Base-by-base conservation (phyloP, 139 green algal species). In the Nannochloris sp. region DNA sequence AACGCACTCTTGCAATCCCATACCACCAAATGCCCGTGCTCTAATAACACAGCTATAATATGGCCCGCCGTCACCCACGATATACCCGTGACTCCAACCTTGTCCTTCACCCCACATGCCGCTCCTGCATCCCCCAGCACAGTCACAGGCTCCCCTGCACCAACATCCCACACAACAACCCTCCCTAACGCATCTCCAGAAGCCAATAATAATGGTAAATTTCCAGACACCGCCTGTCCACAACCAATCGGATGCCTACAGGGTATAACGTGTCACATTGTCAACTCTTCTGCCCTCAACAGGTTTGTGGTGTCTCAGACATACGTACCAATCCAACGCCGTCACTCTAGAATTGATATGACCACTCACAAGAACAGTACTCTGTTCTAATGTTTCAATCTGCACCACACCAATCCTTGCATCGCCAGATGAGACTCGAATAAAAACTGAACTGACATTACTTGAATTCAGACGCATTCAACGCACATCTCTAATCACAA, bases 81-180 rank as follows among this genome's bases (percentile, higher is more conserved):
- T 49, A 94, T 56, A 3, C 62, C 69, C n/a, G 56, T 25, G 16
- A 77, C 55, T 30, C 23, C 20, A 33, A 37, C 28, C 6, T 56
- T 33, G 14, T 53, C 49, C 10, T 49, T 56, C 16, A 67, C 28
- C 20, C 67, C 62, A 30, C 11, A 29, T 3, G 33, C 48, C 3
- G 50, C 49, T 4, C 56, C 56, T 5, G 77, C 63, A 61, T 89
- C 79, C 13, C 85, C 79, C 61, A 91, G 62, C 0, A 61, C 59
- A 12, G 62, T 65, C 0, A 83, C 40, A 10, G 76, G 59, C 4
- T 66, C 59, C 2, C 68, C 80, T 11, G 66, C 63, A 28, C 70
- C 60, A 61, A 91, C 75, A 36, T 87, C 79, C 87, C 87, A 94
- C 46, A 93, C 74, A 33, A 85, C 72, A 37, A 93, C 86, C 0